These are phyloP conservation scores for Huntiella moniliformis DNA, from an alignment of 2,329 filamentous ascomycete genomes.

Conservation along the genomic window DNA sequence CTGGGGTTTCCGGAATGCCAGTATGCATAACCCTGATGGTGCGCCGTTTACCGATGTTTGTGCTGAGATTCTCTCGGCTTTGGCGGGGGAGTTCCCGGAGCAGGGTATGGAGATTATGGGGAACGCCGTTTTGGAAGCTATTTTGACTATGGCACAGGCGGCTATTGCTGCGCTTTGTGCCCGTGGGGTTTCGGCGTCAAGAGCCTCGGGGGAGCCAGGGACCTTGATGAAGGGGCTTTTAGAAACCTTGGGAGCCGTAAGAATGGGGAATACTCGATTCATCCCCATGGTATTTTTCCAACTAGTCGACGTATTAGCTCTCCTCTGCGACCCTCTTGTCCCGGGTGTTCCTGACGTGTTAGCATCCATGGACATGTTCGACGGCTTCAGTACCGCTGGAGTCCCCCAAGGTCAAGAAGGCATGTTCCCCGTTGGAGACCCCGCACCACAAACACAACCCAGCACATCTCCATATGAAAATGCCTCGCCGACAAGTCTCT, in stretches of 20 bases:
- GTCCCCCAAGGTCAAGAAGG: constrained; percentile 32
- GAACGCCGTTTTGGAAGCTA: constrained; percentile 44
- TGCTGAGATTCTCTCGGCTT: constrained; percentile 31
- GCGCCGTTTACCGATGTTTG: constrained; percentile 9
- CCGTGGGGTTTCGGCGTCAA: constrained; percentile 38
- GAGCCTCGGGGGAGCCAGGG: constrained; percentile 40
- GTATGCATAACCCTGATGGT: constrained; percentile 6
- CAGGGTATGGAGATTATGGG: constrained; percentile 58
- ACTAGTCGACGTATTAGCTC: constrained; percentile 51
- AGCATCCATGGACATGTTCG: constrained; percentile 41
- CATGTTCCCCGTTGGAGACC: constrained; percentile 8
- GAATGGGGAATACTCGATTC: constrained; percentile 59
- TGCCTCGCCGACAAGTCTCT: constrained; percentile 9
- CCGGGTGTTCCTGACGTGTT: constrained; percentile 37
- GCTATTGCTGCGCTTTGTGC: constrained; percentile 31
- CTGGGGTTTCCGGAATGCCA: constrained; percentile 24
- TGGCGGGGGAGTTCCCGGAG: constrained; percentile 53
- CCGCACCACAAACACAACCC: not conserved
- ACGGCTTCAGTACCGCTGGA: constrained; percentile 44
- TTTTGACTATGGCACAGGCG: constrained; percentile 52
- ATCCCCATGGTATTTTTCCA: constrained; percentile 60
- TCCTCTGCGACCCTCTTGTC: constrained; percentile 40
- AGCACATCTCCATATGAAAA: constrained; percentile 10
- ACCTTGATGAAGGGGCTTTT: constrained; percentile 56
- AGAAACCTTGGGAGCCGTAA: constrained; percentile 47